These are phyloP conservation scores for Pseudogymnoascus sp. DNA, from an alignment of 2,329 filamentous ascomycete species.

Conservation along the genomic window DNA sequence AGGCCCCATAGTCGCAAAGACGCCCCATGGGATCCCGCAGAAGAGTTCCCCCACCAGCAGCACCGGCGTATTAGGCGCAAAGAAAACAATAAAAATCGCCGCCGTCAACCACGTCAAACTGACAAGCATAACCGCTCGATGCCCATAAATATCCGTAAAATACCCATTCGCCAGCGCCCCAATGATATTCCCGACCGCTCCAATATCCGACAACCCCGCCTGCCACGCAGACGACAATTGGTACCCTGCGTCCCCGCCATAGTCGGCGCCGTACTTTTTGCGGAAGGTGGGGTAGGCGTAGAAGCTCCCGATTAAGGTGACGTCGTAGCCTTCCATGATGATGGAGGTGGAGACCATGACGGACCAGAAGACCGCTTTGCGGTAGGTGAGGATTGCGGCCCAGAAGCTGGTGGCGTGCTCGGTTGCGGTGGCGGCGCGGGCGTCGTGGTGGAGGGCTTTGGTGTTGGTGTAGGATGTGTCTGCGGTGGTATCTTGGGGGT, in stretches of 20 bases:
- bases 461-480: neutral
- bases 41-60: slow-evolving; percentile 40
- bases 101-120: slow-evolving; percentile 36
- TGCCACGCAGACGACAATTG: slow-evolving; percentile 37
- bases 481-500: too few species aligned
- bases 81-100: slow-evolving; percentile 41
- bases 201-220: slow-evolving; percentile 33
- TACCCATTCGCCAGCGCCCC: slow-evolving; percentile 37
- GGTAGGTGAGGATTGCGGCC: slow-evolving; percentile 42
- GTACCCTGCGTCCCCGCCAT: slow-evolving; percentile 25
- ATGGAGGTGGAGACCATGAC: slow-evolving; percentile 31
- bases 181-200: slow-evolving; percentile 34
- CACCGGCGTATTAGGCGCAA: slow-evolving; percentile 37
- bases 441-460: slow-evolving; percentile 3
- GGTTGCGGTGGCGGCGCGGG: neutral
- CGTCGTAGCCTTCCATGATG: slow-evolving; percentile 35
- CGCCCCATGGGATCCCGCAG: slow-evolving; percentile 41
- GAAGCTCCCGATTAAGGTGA: slow-evolving; percentile 29
- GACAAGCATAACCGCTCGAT: slow-evolving; percentile 38
- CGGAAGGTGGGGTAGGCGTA: slow-evolving; percentile 26
- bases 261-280: slow-evolving; percentile 24
- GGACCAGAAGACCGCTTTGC: slow-evolving; percentile 38
- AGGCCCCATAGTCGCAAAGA: slow-evolving; percentile 36
- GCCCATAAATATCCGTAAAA: slow-evolving; percentile 40
- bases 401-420: slow-evolving; percentile 42